Evolutionary conservation across 176 grass and related monocot species (phyloP).

Genomic region (Elymus sibiricus): DNA sequence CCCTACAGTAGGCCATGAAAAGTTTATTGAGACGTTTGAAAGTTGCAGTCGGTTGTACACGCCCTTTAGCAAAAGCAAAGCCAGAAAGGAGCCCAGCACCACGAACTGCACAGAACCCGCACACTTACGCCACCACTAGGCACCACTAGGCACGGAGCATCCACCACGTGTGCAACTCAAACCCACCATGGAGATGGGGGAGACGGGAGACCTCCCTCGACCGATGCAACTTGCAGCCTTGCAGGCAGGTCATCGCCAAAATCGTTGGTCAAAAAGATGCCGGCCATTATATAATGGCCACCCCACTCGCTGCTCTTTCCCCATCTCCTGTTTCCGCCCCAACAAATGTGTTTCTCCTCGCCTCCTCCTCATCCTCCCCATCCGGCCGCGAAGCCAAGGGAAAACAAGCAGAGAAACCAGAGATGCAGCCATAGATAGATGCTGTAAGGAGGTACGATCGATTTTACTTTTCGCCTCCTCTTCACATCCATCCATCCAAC

Average conservation of each 20-base stretch:
- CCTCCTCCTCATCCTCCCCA: background rate
- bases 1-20: too few relatives aligned
- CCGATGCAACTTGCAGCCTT: background rate
- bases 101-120: too few relatives aligned
- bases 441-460: background rate
- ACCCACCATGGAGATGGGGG: too few relatives aligned
- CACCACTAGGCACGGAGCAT: background rate
- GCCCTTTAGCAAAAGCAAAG: too few relatives aligned
- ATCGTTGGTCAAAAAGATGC: background rate
- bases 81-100: too few relatives aligned
- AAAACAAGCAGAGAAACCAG: background rate
- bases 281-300: background rate
- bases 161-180: background rate
- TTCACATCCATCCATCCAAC: background rate
- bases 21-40: too few relatives aligned
- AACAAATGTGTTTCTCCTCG: background rate
- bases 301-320: background rate
- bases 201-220: too few relatives aligned
- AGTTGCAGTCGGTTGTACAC: too few relatives aligned
- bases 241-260: background rate
- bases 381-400: background rate
- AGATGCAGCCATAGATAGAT: background rate
- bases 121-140: too few relatives aligned
- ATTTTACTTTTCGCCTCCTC: background rate
- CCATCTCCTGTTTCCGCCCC: background rate